Percentiles rank a stretch among this genome's conserved stretches.
Evolutionary conservation across 2,329 filamentous ascomycete genomes (phyloP).

Genomic region (Clonostachys byssicola): DNA sequence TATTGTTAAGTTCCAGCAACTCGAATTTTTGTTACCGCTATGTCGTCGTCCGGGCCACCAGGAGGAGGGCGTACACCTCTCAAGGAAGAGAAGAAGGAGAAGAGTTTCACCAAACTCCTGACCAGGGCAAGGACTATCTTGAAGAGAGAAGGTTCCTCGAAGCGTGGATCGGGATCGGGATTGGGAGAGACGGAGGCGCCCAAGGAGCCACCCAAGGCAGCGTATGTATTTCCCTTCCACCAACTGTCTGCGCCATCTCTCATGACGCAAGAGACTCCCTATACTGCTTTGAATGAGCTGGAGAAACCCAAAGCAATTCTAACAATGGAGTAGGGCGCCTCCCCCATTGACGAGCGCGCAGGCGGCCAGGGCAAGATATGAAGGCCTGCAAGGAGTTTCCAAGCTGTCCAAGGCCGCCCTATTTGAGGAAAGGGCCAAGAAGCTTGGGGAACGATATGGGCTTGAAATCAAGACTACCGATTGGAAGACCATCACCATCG

Average conservation of each 20-base stretch:
- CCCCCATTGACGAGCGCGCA: constrained; percentile 2
- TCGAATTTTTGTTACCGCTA: too few relatives aligned
- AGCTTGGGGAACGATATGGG: constrained; percentile 50
- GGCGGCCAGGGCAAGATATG: constrained; percentile 16
- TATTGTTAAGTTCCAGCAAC: too few relatives aligned
- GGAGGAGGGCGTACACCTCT: too few relatives aligned
- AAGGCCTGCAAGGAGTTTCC: constrained; percentile 21
- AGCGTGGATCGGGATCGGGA: constrained; percentile 8
- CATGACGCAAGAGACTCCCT: too few relatives aligned
- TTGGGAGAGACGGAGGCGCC: constrained; percentile 4
- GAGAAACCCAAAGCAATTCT: too few relatives aligned
- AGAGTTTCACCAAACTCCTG: constrained; percentile 40
- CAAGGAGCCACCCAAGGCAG: background rate
- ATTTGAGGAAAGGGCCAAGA: constrained; percentile 52
- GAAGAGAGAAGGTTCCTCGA: constrained; percentile 33
- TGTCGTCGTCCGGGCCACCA: too few relatives aligned
- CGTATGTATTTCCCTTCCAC: background rate
- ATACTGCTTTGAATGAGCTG: too few relatives aligned
- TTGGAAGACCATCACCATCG: constrained; percentile 35
- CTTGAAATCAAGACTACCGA: constrained; percentile 50
- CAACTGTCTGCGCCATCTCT: too few relatives aligned
- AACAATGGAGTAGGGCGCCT: background rate
- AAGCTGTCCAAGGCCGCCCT: constrained; percentile 45
- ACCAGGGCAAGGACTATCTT: constrained; percentile 46
- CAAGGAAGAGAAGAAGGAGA: constrained; percentile 28